phyloP scores from a whole-genome alignment of 2,329 filamentous ascomycete genomes.

The Colletotrichum sublineola region DNA sequence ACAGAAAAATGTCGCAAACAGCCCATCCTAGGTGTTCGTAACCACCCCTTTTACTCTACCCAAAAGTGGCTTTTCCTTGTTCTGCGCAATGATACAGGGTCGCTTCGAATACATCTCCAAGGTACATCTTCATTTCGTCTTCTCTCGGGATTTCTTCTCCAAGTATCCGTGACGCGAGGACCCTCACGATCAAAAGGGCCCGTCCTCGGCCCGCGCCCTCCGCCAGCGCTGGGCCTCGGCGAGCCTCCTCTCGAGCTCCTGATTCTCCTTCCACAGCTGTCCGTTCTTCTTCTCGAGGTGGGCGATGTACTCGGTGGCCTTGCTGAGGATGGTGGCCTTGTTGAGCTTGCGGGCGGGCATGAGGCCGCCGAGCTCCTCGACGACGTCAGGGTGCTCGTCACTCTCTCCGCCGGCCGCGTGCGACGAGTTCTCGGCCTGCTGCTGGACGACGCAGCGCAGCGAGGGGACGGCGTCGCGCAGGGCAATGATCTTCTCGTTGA shows the following conservation, averaged over 20 bases:
- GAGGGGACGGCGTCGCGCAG: constrained; percentile 76
- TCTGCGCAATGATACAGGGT: not conserved
- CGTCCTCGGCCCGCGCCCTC: constrained; percentile 27
- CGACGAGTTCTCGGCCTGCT: constrained; percentile 47
- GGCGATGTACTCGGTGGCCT: constrained; percentile 55
- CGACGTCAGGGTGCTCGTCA: constrained; percentile 44
- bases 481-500: constrained; percentile 86
- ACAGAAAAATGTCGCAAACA: not conserved
- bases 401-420: constrained; percentile 45
- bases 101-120: not conserved
- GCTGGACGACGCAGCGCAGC: constrained; percentile 55
- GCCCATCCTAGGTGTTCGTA: not conserved
- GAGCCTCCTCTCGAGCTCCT: constrained; percentile 48
- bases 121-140: not conserved
- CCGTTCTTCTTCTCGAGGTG: constrained; percentile 54
- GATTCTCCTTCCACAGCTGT: constrained; percentile 50
- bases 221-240: constrained; percentile 39
- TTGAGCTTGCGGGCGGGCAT: constrained; percentile 56
- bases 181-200: constrained; percentile 20
- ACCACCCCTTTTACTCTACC: not conserved
- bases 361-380: constrained; percentile 49
- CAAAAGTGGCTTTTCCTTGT: not conserved
- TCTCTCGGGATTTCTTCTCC: not conserved
- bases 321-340: constrained; percentile 59
- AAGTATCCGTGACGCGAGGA: not conserved